These are phyloP conservation scores for Schwanniomyces vanrijiae DNA, from an alignment of 805 yeast species.

Conservation along the genomic window DNA sequence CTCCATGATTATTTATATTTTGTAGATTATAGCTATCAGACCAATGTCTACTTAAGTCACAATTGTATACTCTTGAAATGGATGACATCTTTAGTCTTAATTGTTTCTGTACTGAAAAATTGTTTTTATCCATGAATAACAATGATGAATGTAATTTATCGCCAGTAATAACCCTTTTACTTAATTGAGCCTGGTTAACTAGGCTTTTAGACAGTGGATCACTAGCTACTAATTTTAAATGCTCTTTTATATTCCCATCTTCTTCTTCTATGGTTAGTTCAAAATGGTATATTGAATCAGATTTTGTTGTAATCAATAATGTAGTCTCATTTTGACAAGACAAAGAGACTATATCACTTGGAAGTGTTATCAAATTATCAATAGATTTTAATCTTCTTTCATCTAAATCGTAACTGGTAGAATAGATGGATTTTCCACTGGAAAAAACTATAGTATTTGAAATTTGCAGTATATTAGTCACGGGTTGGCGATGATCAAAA, in stretches of 20 bases:
- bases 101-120: constrained; percentile 6
- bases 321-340: constrained; percentile 15
- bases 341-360: constrained; percentile 31
- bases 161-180: constrained; percentile 24
- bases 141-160: constrained; percentile 38
- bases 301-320: constrained; percentile 28
- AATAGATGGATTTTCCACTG: constrained; percentile 26
- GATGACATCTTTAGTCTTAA: constrained; percentile 20
- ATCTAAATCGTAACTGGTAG: constrained; percentile 32
- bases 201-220: constrained; percentile 36
- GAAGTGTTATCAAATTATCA: constrained; percentile 18
- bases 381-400: constrained; percentile 33
- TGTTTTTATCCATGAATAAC: constrained; percentile 19
- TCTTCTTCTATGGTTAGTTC: constrained; percentile 8
- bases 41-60: constrained; percentile 24
- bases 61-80: constrained; percentile 32
- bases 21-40: constrained; percentile 3
- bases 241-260: constrained; percentile 8
- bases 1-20: background rate
- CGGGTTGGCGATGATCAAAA: constrained; percentile 30
- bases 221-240: constrained; percentile 16
- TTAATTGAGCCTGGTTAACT: constrained; percentile 27
- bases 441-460: constrained; percentile 33
- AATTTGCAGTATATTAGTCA: constrained; percentile 34
- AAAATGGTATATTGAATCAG: constrained; percentile 36